phyloP scores from a whole-genome alignment of 192 early-diverging fungal species.

The Backusella mclennaniae region DNA sequence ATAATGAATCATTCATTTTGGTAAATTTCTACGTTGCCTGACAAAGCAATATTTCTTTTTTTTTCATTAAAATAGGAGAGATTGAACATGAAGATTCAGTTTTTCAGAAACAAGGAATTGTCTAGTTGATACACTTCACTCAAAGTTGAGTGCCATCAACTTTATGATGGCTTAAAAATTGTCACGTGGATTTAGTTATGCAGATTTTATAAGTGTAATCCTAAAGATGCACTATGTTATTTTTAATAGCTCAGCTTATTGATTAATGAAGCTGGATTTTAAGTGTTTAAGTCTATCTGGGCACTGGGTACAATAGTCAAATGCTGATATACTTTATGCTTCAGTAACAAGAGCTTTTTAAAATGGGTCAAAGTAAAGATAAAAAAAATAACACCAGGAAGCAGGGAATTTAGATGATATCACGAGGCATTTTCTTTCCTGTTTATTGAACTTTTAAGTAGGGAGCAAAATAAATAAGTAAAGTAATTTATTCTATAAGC shows the following conservation, averaged over 20 bases:
- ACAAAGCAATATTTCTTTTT: slow-evolving; percentile 66
- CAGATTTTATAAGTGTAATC: slow-evolving; percentile 35
- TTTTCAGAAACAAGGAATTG: slow-evolving; percentile 67
- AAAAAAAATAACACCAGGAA: slow-evolving; percentile 47
- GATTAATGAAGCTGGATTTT: slow-evolving; percentile 79
- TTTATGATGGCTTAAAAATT: slow-evolving; percentile 80
- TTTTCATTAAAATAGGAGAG: slow-evolving; percentile 66
- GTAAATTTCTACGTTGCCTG: background rate
- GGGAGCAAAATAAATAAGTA: slow-evolving; percentile 19
- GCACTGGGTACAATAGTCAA: slow-evolving; percentile 85
- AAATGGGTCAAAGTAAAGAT: slow-evolving; percentile 84
- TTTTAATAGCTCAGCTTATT: slow-evolving; percentile 81
- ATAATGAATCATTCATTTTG: background rate
- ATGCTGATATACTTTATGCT: slow-evolving; percentile 71
- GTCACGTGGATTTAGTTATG: slow-evolving; percentile 81
- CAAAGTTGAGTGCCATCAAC: slow-evolving; percentile 72
- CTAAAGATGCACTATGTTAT: slow-evolving; percentile 82
- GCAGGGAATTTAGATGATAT: slow-evolving; percentile 36
- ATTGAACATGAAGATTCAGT: slow-evolving; percentile 33
- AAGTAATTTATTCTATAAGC: slow-evolving; percentile 44
- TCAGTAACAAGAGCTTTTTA: slow-evolving; percentile 92
- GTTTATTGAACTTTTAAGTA: background rate
- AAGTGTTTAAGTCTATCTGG: slow-evolving; percentile 76
- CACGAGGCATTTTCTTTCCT: slow-evolving; percentile 37
- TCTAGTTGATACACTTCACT: slow-evolving; percentile 73